A percentile compares a stretch with the other conserved stretches of the same genome.
phyloP scores from a whole-genome alignment of 2,329 filamentous ascomycete species.

The Beauveria bassiana region DNA sequence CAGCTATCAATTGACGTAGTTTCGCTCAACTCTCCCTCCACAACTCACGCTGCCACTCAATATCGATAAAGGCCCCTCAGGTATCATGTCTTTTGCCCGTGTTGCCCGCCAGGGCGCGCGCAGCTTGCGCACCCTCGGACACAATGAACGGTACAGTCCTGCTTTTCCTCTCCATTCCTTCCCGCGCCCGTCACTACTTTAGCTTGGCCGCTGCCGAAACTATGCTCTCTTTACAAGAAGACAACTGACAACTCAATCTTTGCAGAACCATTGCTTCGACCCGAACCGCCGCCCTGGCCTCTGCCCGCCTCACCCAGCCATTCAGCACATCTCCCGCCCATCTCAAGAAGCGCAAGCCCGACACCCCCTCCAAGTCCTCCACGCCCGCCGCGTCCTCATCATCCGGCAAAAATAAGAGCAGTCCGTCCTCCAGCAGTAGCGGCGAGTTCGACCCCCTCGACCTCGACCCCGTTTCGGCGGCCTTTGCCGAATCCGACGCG shows the following conservation, averaged over 20 bases:
- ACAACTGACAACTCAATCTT: not conserved
- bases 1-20: not conserved
- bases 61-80: not conserved
- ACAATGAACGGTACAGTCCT: not conserved
- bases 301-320: conserved; percentile 15
- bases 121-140: not conserved
- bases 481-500: conserved; percentile 31
- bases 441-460: conserved; percentile 37
- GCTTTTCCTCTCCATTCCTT: not conserved
- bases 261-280: not conserved
- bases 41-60: too few relatives aligned
- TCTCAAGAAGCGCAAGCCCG: conserved; percentile 32
- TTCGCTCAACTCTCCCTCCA: not conserved
- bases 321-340: conserved; percentile 24
- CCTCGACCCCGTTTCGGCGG: conserved; percentile 40
- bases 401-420: conserved; percentile 10
- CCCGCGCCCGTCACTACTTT: too few relatives aligned
- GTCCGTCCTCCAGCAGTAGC: conserved; percentile 19
- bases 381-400: conserved; percentile 13
- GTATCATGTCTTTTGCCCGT: not conserved
- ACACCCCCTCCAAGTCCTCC: conserved; percentile 15
- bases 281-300: not conserved
- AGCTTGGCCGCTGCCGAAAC: not conserved
- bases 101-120: not conserved
- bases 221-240: not conserved